These are phyloP conservation scores for Sugiyamaella mastotermitis DNA, from an alignment of 805 yeast genomes.

Conservation along the genomic window DNA sequence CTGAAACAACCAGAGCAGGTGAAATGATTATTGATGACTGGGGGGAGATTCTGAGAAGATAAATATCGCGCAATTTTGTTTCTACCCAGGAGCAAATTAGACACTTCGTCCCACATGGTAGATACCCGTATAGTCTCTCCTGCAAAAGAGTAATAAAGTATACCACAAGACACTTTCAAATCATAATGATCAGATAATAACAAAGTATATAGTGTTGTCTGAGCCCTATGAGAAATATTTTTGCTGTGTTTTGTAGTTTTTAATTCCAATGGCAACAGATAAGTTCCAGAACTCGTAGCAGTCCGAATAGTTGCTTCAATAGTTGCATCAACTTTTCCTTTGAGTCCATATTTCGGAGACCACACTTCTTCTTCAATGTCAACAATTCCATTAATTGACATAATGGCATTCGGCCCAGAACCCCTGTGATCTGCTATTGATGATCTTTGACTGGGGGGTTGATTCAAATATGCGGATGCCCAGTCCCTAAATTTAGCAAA, in stretches of 20 bases:
- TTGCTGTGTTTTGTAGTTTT: slow-evolving; percentile 67
- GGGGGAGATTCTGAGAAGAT: slow-evolving; percentile 26
- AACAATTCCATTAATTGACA: slow-evolving; percentile 57
- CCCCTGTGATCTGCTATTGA: slow-evolving; percentile 7
- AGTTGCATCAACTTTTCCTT: slow-evolving; percentile 88
- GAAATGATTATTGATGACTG: slow-evolving; percentile 13
- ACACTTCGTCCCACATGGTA: slow-evolving; percentile 49
- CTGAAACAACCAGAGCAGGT: slow-evolving; percentile 49
- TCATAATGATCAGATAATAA: slow-evolving; percentile 76
- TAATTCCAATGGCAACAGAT: slow-evolving; percentile 76
- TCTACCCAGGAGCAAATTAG: slow-evolving; percentile 63
- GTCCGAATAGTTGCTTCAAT: slow-evolving; percentile 49
- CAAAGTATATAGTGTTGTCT: slow-evolving; percentile 74
- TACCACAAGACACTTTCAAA: slow-evolving; percentile 54
- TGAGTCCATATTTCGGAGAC: slow-evolving; percentile 85
- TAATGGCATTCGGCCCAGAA: slow-evolving; percentile 32
- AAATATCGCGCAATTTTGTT: slow-evolving; percentile 60
- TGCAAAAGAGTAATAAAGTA: slow-evolving; percentile 68
- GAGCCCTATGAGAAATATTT: slow-evolving; percentile 71
- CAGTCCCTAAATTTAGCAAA: slow-evolving; percentile 30
- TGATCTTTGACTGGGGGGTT: slow-evolving; percentile 14
- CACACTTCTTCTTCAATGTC: slow-evolving; percentile 88
- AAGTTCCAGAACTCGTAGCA: slow-evolving; percentile 34
- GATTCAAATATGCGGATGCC: slow-evolving; percentile 12
- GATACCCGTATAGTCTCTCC: slow-evolving; percentile 51